Evolutionary conservation across 176 grass and related monocot species (phyloP), one percentile per base, ranked within the genome.

Genomic region (Triticum monococcum): DNA sequence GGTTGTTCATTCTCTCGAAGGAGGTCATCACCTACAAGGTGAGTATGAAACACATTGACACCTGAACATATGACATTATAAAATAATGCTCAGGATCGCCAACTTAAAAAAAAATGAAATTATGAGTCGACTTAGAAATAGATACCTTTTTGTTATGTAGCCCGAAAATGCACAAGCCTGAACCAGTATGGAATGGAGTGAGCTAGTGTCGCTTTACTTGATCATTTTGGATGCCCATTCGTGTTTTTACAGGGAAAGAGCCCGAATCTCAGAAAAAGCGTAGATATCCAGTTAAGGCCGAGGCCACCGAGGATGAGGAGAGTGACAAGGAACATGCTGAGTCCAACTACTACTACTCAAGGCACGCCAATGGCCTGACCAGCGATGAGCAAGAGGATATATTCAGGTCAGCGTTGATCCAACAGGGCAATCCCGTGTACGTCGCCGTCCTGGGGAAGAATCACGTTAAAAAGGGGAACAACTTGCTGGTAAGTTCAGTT

Each of bases 341-440:
- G n/a, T 78, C 38, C 50, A 33, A 46, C 9, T 80, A 80, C 24
- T 79, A 79, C 63, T 86, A 69, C 65, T 80, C 59, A 20, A 86
- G 40, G 75, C 59, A 40, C 83, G 70, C 77, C 60, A 54, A 23
- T 8, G 5, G 16, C 71, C 81, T 83, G 18, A 77, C 40, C 8
- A 7, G 24, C 26, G 16, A 85, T 30, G 90, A 87, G 33, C 6
- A 40, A 50, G 52, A 77, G 20, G 64, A 88, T 7, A 74, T 87
- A 80, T 41, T 66, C 6, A 22, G 26, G 59, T 73, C 88, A 56
- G 56, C 3, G 18, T 59, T 81, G 3, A 59, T 85, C 71, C 68
- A 68, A 82, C 54, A 75, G 5, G 80, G 77, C n/a, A 91, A 94
- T 72, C 89, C 86, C 3, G 79, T 77, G 36, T 81, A 84, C 72